phyloP scores from a whole-genome alignment of 768 basidiomycete species.

The Lactifluus rugatus region DNA sequence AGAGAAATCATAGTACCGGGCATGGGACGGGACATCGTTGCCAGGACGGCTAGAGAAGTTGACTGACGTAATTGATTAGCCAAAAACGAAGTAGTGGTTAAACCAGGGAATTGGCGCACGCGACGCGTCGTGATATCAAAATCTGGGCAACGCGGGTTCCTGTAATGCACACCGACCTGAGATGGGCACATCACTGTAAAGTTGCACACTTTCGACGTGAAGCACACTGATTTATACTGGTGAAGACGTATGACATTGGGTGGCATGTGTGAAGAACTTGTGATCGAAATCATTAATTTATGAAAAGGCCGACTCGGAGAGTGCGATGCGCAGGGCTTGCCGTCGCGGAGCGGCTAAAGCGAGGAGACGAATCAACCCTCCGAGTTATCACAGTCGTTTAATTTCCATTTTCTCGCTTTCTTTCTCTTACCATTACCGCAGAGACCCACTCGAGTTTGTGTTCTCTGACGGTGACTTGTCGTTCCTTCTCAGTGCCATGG shows the following conservation, averaged over 20 bases:
- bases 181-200: no score
- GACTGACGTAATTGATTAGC: neutral
- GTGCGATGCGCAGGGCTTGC: neutral
- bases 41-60: neutral
- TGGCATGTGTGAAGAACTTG: neutral
- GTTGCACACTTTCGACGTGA: no score
- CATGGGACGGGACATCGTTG: neutral
- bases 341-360: constrained; percentile 2
- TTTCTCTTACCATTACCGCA: neutral
- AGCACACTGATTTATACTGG: neutral
- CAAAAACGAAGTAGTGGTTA: neutral
- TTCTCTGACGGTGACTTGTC: neutral
- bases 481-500: neutral
- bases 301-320: neutral
- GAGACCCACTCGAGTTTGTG: neutral
- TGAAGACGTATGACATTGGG: neutral
- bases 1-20: neutral
- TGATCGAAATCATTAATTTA: neutral
- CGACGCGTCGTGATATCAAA: neutral
- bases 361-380: neutral
- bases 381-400: neutral
- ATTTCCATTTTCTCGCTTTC: neutral
- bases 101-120: constrained; percentile 6
- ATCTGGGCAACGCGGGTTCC: neutral
- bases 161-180: neutral